phyloP scores from a whole-genome alignment of 441 rosid genomes.

The Syzygium malaccense region DNA sequence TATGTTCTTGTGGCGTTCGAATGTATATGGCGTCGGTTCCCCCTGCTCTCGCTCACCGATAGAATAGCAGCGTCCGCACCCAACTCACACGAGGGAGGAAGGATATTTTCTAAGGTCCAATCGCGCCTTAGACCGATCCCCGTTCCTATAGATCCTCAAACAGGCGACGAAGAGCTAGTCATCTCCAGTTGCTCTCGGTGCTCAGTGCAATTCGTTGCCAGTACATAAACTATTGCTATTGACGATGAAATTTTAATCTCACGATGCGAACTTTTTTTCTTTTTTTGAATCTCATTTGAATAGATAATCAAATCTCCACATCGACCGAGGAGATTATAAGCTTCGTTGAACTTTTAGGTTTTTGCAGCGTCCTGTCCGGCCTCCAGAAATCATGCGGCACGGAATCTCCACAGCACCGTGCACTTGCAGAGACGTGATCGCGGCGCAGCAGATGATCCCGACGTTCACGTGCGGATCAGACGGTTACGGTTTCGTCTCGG shows the following conservation, averaged over 20 bases:
- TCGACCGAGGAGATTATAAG: background rate
- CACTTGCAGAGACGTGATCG: background rate
- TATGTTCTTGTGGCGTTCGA: background rate
- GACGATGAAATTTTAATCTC: background rate
- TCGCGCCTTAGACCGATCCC: background rate
- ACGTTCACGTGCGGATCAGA: background rate
- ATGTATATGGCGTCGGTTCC: fast-evolving
- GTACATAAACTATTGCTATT: background rate
- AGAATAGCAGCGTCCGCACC: background rate
- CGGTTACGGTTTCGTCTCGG: background rate
- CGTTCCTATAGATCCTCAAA: background rate
- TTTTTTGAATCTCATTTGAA: background rate
- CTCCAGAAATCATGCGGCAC: background rate
- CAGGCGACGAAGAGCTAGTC: background rate
- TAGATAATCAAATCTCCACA: no score
- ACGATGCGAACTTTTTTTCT: background rate
- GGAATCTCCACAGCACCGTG: background rate
- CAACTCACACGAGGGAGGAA: background rate
- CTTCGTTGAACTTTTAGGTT: background rate
- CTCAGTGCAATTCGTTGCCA: background rate
- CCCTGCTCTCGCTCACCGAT: background rate
- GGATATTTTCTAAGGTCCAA: background rate
- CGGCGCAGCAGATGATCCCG: background rate
- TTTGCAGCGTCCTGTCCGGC: background rate
- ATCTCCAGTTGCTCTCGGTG: background rate